Conservation (phyloP, 805 yeast species). For the Pichia ethanolica region DNA sequence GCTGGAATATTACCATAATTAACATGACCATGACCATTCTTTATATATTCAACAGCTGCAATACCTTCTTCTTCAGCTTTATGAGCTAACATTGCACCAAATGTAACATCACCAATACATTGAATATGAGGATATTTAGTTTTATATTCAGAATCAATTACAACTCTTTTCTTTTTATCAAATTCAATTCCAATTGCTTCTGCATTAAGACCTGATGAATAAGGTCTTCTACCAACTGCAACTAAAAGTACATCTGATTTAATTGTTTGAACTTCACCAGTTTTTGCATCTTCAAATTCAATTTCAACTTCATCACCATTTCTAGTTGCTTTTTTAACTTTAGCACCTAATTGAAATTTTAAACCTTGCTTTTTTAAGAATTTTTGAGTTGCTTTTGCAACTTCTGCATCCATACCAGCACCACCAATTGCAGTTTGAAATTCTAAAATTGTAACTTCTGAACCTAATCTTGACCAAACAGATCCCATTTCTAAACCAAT, state of each 20-base stretch:
- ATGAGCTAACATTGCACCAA: conserved; percentile 99
- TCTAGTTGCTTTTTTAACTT: conserved; percentile 80
- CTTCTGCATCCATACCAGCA: conserved; percentile 98
- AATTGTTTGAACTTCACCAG: conserved; percentile 67
- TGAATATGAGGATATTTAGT: conserved; percentile 90
- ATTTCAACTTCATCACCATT: conserved; percentile 83
- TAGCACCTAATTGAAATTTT: conserved; percentile 86
- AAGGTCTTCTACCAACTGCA: conserved; percentile 99
- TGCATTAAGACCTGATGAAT: conserved; percentile 79
- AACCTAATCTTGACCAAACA: conserved; percentile 90
- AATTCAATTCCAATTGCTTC: conserved; percentile 85
- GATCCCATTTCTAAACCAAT: conserved; percentile 99
- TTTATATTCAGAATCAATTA: conserved; percentile 89
- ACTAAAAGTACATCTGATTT: conserved; percentile 92
- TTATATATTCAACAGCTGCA: conserved; percentile 94
- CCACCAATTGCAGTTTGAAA: conserved; percentile 92
- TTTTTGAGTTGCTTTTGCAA: conserved; percentile 84
- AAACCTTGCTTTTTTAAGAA: conserved; percentile 91
- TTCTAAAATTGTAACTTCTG: conserved; percentile 92
- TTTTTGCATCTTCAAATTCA: conserved; percentile 83
- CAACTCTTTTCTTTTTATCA: conserved; percentile 88
- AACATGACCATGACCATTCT: conserved; percentile 93
- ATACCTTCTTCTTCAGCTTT: conserved; percentile 99
- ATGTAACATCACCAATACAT: conserved; percentile 97
- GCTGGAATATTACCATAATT: conserved; percentile 97